phyloP scores from a whole-genome alignment of 345 rosid genomes.

The thale cress (Arabidopsis thaliana) region TAIR10.1 NC_003071.7:674501-675000 shows the following conservation, averaged over 20 bases:
- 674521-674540: slow-evolving; percentile 18
- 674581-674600: slow-evolving; percentile 34
- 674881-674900: too few species aligned
- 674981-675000: too few species aligned
- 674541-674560: neutral
- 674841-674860: too few species aligned
- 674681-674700: neutral
- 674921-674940: too few species aligned
- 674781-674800: too few species aligned
- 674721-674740: neutral
- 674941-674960: too few species aligned
- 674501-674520: slow-evolving; percentile 20
- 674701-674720: slow-evolving; percentile 3
- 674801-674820: too few species aligned
- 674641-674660: slow-evolving; percentile 11
- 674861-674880: too few species aligned
- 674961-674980: too few species aligned
- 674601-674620: slow-evolving; percentile 10
- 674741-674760: slow-evolving; percentile 6
- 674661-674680: slow-evolving; percentile 17
- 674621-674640: slow-evolving; percentile 18
- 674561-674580: slow-evolving; percentile 4
- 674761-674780: neutral
- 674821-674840: too few species aligned
- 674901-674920: too few species aligned